Evolutionary conservation across 1,284 basidiomycete genomes (phyloP), one percentile per base, ranked within the genome.

Genomic region (Xanthoconium separans): DNA sequence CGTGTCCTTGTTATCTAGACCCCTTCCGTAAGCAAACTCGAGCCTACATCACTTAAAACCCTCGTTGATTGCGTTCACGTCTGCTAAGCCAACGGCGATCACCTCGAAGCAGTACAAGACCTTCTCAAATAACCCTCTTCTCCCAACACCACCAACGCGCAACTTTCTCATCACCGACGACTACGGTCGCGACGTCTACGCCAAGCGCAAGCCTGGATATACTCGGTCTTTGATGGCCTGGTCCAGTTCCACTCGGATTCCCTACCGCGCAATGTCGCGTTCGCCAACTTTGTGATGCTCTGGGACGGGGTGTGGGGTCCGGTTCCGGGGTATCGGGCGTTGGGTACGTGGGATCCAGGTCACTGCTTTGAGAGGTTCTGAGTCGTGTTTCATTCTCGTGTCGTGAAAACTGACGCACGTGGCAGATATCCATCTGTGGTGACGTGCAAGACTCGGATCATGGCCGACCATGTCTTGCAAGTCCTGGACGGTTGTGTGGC

Each of bases 101-200:
- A 73, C 53, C 64, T 76, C 1, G 52, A 69, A 53, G 73, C 70
- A 33, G 73, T 72, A 0, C 63, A 64, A 33, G 64, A 66, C 41
- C 65, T 79, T 27, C 61, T 76, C 16, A 74, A 48, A 71, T 77
- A 16, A 47, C 65, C 4, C 63, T 67, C 44, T 70, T 81, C 22
- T 65, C 70, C 1, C 70, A 72, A 8, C 6, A 75, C 79, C 1
- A 75, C 69, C 18, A 75, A 75, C 47, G 77, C 66, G 70, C 18
- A 73, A 77, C 53, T 74, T 81, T 54, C 71, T 81, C 12, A 54
- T 81, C 6, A 69, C 77, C 2, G 78, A 80, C 52, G 74, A 70
- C 33, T 81, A 81, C 31, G 78, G 80, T 8, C 70, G 73, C 15
- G 79, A 80, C 2, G 62, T 39, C 1, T 66, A 69, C 2, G 57